These are phyloP conservation scores for Dictyostelium capitatum DNA, from an alignment of 78 protist species.

Conservation along the genomic window DNA sequence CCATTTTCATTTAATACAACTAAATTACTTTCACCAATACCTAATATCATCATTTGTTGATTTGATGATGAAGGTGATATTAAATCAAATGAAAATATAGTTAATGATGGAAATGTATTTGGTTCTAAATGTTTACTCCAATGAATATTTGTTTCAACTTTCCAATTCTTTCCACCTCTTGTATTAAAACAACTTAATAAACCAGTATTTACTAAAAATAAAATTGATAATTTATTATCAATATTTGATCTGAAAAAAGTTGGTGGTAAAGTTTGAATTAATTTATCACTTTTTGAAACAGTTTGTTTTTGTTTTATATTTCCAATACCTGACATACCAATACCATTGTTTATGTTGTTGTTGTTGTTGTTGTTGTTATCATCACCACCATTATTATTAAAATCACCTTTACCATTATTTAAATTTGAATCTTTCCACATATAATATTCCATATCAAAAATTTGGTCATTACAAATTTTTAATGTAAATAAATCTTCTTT, in stretches of 20 bases:
- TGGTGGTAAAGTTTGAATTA: conserved; percentile 42
- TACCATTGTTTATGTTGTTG: not conserved
- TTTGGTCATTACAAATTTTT: conserved; percentile 28
- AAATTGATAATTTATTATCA: not conserved
- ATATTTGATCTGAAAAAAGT: conserved; percentile 4
- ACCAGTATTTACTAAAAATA: conserved; percentile 60
- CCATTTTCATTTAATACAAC: conserved; percentile 23
- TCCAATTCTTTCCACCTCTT: conserved; percentile 51
- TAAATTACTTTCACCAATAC: conserved; percentile 5
- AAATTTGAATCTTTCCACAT: conserved; percentile 32
- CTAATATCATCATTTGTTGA: conserved; percentile 1
- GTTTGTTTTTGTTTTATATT: not conserved
- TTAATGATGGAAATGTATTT: conserved; percentile 35
- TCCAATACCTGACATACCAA: not conserved
- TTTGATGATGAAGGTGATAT: not conserved
- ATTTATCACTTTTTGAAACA: not conserved
- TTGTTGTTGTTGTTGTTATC: not conserved
- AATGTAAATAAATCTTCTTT: conserved; percentile 26
- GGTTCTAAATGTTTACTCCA: conserved; percentile 34
- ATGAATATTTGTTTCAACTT: conserved; percentile 23
- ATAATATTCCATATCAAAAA: conserved; percentile 1
- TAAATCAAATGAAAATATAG: conserved; percentile 29
- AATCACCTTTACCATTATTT: not conserved
- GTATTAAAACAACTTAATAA: conserved; percentile 14
- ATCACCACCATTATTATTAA: not conserved